Evolutionary conservation across 2,329 filamentous ascomycete species (phyloP), one percentile per base, ranked within the genome.

Genomic region (Aspergillus floridensis): DNA sequence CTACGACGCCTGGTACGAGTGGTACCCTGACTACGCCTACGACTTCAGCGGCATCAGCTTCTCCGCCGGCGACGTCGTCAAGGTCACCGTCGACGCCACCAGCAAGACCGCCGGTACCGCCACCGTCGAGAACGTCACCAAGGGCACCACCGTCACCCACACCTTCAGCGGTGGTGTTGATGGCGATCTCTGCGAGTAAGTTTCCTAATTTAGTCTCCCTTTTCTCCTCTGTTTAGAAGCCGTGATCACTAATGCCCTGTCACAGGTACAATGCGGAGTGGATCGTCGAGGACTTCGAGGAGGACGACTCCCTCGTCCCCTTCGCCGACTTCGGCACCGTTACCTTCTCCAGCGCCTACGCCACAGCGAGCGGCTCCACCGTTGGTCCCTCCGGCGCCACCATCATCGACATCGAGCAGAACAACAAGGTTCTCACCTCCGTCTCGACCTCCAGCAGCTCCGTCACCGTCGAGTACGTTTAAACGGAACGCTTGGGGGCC

Each of bases 1-100:
- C 10, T 86, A 78, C 64, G 79, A 81, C 58, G 82, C 83, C n/a
- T 86, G 84, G 82, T 86, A 84, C 65, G 83, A 86, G 69, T 86
- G 83, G 83, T 84, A 81, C 67, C 83, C 83, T 2, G 81, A 84
- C 68, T 81, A 81, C 65, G 77, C 82, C 24, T 80, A 82, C 67
- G 76, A 82, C 67, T 85, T 84, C 72, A 71, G 64, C 57, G 75
- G 75, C 59, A 79, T 85, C 67, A 59, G 66, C 16, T 74, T 83
- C 58, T 62, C 66, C 8, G 75, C 77, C 4, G 81, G 81, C n/a
- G 71, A 83, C 56, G 62, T 64, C 12, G 77, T 83, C 61, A 73
- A 67, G 31, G 67, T 79, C 26, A 76, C 74, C 11, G 77, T 79
- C 35, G 73, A 72, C 41, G 77, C 81, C 1, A 74, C 70, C 10